Evolutionary conservation across 2,329 filamentous ascomycete species (phyloP).

Genomic region (Aspergillus aculeatus): DNA sequence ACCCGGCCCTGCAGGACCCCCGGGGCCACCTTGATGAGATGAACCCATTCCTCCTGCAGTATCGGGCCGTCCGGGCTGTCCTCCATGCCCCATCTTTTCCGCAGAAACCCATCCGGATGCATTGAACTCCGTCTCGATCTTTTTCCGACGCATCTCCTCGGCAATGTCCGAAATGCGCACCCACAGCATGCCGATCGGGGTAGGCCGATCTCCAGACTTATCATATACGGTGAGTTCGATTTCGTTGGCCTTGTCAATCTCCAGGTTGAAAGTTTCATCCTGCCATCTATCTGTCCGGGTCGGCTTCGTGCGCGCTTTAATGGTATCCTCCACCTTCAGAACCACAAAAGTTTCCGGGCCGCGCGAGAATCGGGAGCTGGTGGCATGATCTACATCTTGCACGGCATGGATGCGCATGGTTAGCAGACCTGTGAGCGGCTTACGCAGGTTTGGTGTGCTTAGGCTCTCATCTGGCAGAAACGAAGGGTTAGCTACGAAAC

Average conservation of each 20-base stretch:
- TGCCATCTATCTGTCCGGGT: constrained; percentile 89
- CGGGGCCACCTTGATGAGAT: constrained; percentile 27
- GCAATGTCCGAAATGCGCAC: constrained; percentile 94
- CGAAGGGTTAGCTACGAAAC: constrained; percentile 24
- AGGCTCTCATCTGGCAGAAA: constrained; percentile 78
- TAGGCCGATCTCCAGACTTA: constrained; percentile 83
- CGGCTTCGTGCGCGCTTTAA: constrained; percentile 82
- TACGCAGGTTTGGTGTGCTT: constrained; percentile 90
- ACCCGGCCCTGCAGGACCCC: constrained; percentile 25
- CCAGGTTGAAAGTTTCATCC: constrained; percentile 84
- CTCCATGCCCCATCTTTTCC: constrained; percentile 78
- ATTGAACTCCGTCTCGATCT: constrained; percentile 93
- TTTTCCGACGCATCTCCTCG: constrained; percentile 95
- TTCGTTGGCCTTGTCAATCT: constrained; percentile 98
- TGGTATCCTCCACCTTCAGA: constrained; percentile 92
- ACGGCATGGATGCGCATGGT: constrained; percentile 83
- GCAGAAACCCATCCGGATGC: constrained; percentile 95
- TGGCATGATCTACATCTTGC: constrained; percentile 90
- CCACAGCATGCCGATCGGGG: constrained; percentile 95
- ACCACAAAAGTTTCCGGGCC: constrained; percentile 94
- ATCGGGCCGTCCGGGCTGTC: constrained; percentile 50
- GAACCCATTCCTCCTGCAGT: constrained; percentile 51
- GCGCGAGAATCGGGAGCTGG: constrained; percentile 76
- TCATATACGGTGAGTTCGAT: constrained; percentile 98
- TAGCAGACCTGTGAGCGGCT: constrained; percentile 89